phyloP scores from a whole-genome alignment of 768 basidiomycete genomes.

The Pulveroboletus sp. region DNA sequence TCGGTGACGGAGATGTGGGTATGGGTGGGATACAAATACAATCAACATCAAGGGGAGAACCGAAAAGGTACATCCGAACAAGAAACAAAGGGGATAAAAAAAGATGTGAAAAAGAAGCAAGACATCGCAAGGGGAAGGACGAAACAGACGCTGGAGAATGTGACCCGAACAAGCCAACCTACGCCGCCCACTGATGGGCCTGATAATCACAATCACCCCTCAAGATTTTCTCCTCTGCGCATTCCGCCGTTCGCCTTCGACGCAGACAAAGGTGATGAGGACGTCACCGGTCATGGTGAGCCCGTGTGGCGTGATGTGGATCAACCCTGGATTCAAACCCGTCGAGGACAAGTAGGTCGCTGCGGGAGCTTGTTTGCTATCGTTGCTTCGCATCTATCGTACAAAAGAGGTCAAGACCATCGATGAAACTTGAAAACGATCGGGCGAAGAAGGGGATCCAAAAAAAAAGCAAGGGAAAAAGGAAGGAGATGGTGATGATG shows the following conservation, averaged over 20 bases:
- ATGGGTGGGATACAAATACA: not conserved
- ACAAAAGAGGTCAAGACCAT: not conserved
- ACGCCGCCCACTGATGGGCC: too few relatives aligned
- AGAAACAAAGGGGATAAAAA: not conserved
- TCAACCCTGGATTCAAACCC: slow-evolving; percentile 27
- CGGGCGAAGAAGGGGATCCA: not conserved
- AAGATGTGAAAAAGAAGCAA: not conserved
- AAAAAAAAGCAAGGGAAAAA: not conserved
- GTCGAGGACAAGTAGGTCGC: slow-evolving; percentile 28
- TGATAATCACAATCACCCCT: not conserved
- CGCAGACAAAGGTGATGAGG: slow-evolving; percentile 31
- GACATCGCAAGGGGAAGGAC: not conserved
- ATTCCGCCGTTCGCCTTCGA: slow-evolving; percentile 33
- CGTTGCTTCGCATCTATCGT: slow-evolving; percentile 30
- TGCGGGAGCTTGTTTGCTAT: slow-evolving; percentile 31
- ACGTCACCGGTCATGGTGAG: slow-evolving; percentile 32
- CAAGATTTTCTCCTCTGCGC: slow-evolving; percentile 20
- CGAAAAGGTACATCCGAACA: not conserved
- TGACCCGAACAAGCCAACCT: too few relatives aligned
- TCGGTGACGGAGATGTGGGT: not conserved
- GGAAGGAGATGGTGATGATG: too few relatives aligned
- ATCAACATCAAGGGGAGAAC: not conserved
- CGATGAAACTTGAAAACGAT: not conserved
- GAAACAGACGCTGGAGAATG: not conserved
- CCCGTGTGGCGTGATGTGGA: slow-evolving; percentile 33